Base-by-base conservation (phyloP, 495 filamentous ascomycete species). In the Penicillium dipodomyicola region DNA sequence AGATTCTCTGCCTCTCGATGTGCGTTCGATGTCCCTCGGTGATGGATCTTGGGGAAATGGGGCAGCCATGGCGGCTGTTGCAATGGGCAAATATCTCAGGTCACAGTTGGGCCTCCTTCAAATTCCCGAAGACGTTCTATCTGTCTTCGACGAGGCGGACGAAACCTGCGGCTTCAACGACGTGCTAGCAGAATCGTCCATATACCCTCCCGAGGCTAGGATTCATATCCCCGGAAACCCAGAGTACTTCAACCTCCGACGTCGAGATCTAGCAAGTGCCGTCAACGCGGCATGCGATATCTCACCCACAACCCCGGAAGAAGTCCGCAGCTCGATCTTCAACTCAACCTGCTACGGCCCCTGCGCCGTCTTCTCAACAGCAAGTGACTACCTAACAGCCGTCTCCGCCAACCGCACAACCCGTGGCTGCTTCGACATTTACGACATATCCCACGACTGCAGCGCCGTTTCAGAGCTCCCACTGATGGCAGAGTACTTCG, bases 291-390 rank as follows among this genome's bases (percentile, higher is more conserved):
- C 65, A n/a, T 77, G 67, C 51, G 50, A 64, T 45, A 65, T 57
- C 15, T 19, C 57, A 5, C 65, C 66, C 3, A 61, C 48, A 12
- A 70, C 65, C 0, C 41, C 68, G 2, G 59, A 61, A 1, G 56
- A 58, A 11, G 59, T 79, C n/a, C 52, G 49, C 7, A 32, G 48
- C 8, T 69, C 75, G 30, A 72, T 76, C 42, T 50, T 70, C 19
- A 67, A 72, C 37, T 67, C 64, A n/a, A 65, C 65, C 48, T 79
- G 76, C 61, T 67, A 71, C 51, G 69, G 69, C 9, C 60, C 68
- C 20, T 77, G 75, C 52, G 72, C 75, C 14, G 70, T 69, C 20
- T 72, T 64, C 50, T 68, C 71, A 23, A 76, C 75, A 19, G 71
- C 70, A 25, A 44, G 65, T 25, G 63, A 71, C 42, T 72, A 71